Percentiles rank a stretch among this genome's conserved stretches.
Conservation (phyloP, 306 rosid genomes). For the Prunus mira region DNA sequence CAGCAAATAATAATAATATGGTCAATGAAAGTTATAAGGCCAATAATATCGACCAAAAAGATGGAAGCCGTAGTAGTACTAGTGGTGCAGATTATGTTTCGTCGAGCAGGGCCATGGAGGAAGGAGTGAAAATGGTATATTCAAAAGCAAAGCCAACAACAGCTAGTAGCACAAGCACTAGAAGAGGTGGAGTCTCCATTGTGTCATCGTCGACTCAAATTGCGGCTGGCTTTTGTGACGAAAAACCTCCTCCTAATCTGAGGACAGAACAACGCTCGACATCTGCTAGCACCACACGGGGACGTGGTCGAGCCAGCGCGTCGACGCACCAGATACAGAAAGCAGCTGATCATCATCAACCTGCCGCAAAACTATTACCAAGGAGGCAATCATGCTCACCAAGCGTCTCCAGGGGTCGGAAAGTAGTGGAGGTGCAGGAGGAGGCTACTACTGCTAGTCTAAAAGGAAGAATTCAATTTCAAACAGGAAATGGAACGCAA, state of each 20-base stretch:
- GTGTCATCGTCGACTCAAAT: neutral
- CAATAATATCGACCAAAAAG: too few species aligned
- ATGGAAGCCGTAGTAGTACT: neutral
- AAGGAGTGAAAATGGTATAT: neutral
- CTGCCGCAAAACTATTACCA: neutral
- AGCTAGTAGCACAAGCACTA: neutral
- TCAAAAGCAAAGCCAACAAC: neutral
- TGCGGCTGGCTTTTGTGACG: conserved; percentile 37
- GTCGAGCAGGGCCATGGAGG: neutral
- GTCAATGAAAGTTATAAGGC: neutral
- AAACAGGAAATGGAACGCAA: conserved; percentile 24
- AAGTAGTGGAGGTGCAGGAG: conserved; percentile 9
- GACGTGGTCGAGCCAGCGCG: neutral
- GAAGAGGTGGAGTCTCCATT: neutral
- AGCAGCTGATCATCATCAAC: neutral
- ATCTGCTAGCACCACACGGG: conserved; percentile 28
- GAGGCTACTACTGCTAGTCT: neutral
- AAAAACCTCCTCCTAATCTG: conserved; percentile 53
- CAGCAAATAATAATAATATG: neutral
- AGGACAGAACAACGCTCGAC: conserved; percentile 46
- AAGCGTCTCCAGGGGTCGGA: conserved; percentile 46
- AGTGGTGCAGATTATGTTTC: neutral
- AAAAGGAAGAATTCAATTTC: neutral
- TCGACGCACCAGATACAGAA: neutral
- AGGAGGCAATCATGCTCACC: conserved; percentile 62